phyloP scores from a whole-genome alignment of 345 rosid genomes.

The Turritis glabra region DNA sequence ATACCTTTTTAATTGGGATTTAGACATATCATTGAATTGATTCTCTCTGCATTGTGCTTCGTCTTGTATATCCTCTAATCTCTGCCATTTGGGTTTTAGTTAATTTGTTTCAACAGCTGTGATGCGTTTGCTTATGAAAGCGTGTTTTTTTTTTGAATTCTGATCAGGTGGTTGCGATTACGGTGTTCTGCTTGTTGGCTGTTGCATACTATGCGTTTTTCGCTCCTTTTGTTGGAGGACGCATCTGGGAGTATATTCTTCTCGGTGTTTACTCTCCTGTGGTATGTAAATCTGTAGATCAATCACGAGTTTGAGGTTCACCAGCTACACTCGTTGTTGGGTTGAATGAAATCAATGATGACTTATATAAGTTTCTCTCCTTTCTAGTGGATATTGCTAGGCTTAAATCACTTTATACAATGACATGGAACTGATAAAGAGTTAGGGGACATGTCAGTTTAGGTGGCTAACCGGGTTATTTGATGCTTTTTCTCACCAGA shows the following conservation, averaged over 20 bases:
- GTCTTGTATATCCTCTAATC: neutral
- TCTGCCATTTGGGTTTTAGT: neutral
- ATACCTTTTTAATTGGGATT: too few relatives aligned
- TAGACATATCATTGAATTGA: neutral
- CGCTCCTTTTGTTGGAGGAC: constrained; percentile 96
- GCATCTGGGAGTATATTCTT: constrained; percentile 74
- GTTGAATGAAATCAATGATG: too few relatives aligned
- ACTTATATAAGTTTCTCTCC: too few relatives aligned
- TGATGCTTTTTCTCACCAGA: neutral
- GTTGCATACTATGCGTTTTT: constrained; percentile 95
- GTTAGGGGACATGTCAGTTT: neutral
- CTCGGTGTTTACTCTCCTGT: constrained; percentile 79
- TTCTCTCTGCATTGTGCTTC: neutral
- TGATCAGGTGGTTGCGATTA: constrained; percentile 86
- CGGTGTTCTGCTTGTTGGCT: constrained; percentile 87
- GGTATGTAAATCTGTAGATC: constrained; percentile 52
- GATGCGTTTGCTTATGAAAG: constrained; percentile 15
- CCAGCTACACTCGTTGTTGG: too few relatives aligned
- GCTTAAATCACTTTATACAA: neutral
- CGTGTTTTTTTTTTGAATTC: neutral
- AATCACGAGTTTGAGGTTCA: too few relatives aligned
- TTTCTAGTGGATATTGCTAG: neutral
- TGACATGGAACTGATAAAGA: neutral
- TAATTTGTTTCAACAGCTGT: neutral
- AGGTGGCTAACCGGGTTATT: neutral